Percentiles rank a stretch among this genome's conserved stretches.
phyloP scores from a whole-genome alignment of 176 grass and related monocot species.

The Aechmea fasciata region DNA sequence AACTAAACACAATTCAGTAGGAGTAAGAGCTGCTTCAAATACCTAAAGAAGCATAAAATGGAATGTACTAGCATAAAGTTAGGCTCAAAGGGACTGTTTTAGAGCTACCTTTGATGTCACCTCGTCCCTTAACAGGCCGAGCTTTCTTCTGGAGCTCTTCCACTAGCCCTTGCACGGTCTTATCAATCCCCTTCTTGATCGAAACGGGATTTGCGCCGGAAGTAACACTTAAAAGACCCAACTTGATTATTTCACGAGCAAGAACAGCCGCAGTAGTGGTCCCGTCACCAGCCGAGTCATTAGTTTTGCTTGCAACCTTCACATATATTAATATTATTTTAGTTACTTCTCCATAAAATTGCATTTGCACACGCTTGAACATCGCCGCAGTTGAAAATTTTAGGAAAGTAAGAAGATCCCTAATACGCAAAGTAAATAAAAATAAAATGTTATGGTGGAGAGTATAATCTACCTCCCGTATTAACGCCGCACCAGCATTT shows the following conservation, averaged over 20 bases:
- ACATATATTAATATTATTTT: not conserved
- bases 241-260: conserved; percentile 75
- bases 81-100: not conserved
- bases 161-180: conserved; percentile 62
- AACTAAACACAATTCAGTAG: not conserved
- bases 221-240: conserved; percentile 69
- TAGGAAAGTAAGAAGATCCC: too few species aligned
- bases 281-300: conserved; percentile 81
- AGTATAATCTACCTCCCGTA: conserved; percentile 36
- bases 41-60: not conserved
- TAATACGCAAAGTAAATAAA: not conserved
- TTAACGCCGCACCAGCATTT: conserved; percentile 55
- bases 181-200: conserved; percentile 91
- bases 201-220: conserved; percentile 89
- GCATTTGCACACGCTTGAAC: not conserved
- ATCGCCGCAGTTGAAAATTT: too few species aligned
- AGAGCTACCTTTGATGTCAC: conserved; percentile 59
- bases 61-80: not conserved
- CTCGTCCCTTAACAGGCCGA: conserved; percentile 52
- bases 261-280: conserved; percentile 85
- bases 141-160: conserved; percentile 74
- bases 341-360: conserved; percentile 1
- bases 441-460: not conserved
- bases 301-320: conserved; percentile 95
- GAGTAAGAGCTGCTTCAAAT: not conserved